Percentiles rank a stretch among this genome's conserved stretches.
Conservation (phyloP, 257 asterid species). For the Solanum sejunctum region DNA sequence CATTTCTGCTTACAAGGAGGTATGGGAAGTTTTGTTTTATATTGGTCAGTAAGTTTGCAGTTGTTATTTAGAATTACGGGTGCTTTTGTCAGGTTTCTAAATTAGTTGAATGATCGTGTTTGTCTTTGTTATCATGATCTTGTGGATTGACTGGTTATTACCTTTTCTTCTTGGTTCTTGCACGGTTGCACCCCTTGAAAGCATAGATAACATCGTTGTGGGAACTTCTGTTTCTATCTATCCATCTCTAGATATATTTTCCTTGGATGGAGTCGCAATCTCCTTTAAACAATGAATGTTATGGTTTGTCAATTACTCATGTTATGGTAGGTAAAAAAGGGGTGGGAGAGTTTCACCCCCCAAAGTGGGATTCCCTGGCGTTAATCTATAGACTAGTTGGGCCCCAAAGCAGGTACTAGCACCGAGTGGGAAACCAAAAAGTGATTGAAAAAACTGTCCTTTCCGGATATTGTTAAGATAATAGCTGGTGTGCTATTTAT, state of each 20-base stretch:
- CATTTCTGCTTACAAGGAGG: slow-evolving; percentile 65
- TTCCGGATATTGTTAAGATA: neutral
- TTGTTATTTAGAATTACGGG: neutral
- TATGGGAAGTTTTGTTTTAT: slow-evolving; percentile 5
- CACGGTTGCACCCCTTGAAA: neutral
- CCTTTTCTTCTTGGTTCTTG: neutral
- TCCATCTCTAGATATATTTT: neutral
- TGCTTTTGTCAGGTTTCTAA: neutral
- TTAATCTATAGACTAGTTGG: neutral
- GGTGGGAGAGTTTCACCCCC: neutral
- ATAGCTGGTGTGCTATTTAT: neutral
- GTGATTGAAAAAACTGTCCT: neutral
- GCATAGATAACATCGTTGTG: neutral
- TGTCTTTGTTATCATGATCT: neutral
- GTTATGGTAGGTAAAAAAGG: neutral
- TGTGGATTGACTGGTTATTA: neutral
- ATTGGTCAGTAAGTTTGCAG: neutral
- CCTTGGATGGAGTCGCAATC: neutral
- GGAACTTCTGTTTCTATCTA: neutral
- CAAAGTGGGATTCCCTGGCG: neutral
- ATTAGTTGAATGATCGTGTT: neutral
- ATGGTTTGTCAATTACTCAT: neutral
- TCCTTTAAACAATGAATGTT: neutral
- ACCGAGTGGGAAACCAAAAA: neutral
- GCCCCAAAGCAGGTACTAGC: neutral